Evolutionary conservation across 2,329 filamentous ascomycete species (phyloP).

Genomic region (Hypoxylon sp.): DNA sequence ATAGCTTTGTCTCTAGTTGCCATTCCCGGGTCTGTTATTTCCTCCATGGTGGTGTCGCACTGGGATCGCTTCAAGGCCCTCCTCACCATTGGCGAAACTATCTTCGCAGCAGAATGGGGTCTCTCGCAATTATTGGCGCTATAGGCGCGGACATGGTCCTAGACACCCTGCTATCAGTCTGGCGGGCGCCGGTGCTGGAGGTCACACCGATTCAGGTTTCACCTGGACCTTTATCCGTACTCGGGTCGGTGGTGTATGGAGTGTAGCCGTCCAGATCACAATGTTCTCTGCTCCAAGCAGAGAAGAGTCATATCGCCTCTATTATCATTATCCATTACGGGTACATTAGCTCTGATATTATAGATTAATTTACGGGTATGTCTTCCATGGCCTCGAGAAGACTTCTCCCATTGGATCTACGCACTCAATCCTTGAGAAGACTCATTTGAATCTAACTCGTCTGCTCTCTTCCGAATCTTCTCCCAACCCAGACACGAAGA

Average conservation of each 20-base stretch:
- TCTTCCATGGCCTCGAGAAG: background rate
- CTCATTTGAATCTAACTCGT: background rate
- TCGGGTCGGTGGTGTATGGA: background rate
- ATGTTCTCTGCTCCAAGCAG: background rate
- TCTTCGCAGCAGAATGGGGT: no score
- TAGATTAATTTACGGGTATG: no score
- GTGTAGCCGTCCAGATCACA: background rate
- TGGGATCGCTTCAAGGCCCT: no score
- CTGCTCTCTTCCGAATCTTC: conserved; percentile 19
- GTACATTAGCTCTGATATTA: background rate
- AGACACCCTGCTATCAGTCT: background rate
- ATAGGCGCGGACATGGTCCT: no score
- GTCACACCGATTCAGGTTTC: background rate
- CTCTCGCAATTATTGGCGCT: no score
- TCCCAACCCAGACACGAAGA: conserved; percentile 22
- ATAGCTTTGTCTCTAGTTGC: no score
- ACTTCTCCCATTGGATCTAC: background rate
- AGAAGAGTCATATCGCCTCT: background rate
- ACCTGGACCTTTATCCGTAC: background rate
- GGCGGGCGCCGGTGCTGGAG: background rate
- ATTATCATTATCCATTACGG: background rate
- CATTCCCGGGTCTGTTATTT: no score
- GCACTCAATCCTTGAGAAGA: background rate
- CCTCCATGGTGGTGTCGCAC: no score
- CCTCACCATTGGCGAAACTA: no score